Base-by-base conservation (phyloP, 2,329 filamentous ascomycete genomes). In the Neoarthrinium moseri region DNA sequence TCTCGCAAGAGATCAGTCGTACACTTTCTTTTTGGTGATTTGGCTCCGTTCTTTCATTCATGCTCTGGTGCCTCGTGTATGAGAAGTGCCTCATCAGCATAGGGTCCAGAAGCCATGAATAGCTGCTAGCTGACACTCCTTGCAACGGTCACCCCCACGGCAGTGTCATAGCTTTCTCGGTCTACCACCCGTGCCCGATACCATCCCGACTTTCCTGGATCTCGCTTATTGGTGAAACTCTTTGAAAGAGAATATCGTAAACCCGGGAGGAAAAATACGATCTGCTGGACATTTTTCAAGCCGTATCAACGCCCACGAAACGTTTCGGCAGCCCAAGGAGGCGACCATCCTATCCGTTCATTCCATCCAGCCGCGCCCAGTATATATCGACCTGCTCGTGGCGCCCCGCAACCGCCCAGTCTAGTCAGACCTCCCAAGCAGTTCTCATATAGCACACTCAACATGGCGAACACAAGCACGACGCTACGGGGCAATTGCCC, bases 401-500 rank as follows among this genome's bases (percentile, higher is more conserved):
- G n/a, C n/a, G n/a, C n/a, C n/a, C n/a, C n/a, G n/a, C n/a, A n/a
- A n/a, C n/a, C n/a, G n/a, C n/a, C n/a, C n/a, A n/a, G n/a, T n/a
- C n/a, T n/a, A n/a, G n/a, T n/a, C n/a, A n/a, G n/a, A n/a, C n/a
- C n/a, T n/a, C n/a, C n/a, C n/a, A n/a, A n/a, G n/a, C n/a, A n/a
- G n/a, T n/a, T n/a, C n/a, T n/a, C n/a, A n/a, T n/a, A n/a, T n/a
- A n/a, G n/a, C n/a, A n/a, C n/a, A n/a, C n/a, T n/a, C n/a, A n/a
- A n/a, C 51, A 37, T 47, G 45, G 23, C 40, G 20, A 43, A 43
- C 24, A 43, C 30, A 22, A 22, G 18, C 4, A 35, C 34, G 29
- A 22, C 38, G n/a, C 33, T 47, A 11, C 45, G 45, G 15, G 45
- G 45, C n/a, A 6, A 20, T 15, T 95, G 89, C 65, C 79, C 81